Evolutionary conservation across 2,329 filamentous ascomycete species (phyloP).

Genomic region (Colletotrichum tofieldiae): DNA sequence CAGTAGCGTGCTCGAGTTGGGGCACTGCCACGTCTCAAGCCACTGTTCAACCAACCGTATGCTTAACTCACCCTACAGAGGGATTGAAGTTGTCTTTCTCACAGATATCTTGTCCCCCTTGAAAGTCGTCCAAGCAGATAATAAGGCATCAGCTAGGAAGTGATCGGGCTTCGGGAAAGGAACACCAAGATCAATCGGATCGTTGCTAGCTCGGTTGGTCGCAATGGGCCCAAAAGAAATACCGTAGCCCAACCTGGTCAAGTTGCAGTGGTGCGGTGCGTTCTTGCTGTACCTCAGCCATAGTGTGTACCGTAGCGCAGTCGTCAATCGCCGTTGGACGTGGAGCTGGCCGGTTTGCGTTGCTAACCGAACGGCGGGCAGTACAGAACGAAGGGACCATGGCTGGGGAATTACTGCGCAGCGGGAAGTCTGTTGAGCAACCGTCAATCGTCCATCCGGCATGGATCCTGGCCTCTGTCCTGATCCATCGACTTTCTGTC

Average conservation of each 20-base stretch:
- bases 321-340: constrained; percentile 18
- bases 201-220: neutral
- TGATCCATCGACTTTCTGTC: constrained; percentile 7
- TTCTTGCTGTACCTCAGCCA: neutral
- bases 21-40: constrained; percentile 3
- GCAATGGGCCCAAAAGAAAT: neutral
- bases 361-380: constrained; percentile 7
- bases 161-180: neutral
- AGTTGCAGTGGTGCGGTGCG: neutral
- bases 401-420: constrained; percentile 20
- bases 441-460: constrained; percentile 40
- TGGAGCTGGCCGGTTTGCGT: constrained; percentile 11
- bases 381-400: constrained; percentile 2
- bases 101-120: neutral
- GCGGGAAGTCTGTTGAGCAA: constrained; percentile 41
- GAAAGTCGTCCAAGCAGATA: neutral
- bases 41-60: neutral
- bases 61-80: neutral
- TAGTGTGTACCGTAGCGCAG: constrained; percentile 2
- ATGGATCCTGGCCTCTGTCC: constrained; percentile 23
- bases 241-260: neutral
- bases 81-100: neutral
- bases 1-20: constrained; percentile 7
- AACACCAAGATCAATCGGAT: neutral
- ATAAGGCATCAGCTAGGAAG: neutral